Percentiles rank a stretch among this genome's conserved stretches.
phyloP scores from a whole-genome alignment of 2,329 filamentous ascomycete species.

The Berkeleyomyces basicola region DNA sequence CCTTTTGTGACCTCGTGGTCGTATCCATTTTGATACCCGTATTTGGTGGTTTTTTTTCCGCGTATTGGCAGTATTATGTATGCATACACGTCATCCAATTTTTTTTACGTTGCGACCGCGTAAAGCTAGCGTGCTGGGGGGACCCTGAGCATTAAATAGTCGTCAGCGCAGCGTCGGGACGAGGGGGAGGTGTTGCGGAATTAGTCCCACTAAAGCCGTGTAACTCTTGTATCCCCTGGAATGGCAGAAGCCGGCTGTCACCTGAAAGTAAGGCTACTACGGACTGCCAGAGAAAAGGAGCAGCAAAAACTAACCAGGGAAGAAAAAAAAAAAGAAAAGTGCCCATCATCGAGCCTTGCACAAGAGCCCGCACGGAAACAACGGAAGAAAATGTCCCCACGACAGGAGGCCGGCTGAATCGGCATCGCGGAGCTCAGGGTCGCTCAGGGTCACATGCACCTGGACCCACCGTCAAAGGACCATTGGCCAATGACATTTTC shows the following conservation, averaged over 20 bases:
- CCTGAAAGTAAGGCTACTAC: no score
- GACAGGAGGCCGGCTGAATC: not conserved
- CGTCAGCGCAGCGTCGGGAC: no score
- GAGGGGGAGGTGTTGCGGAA: not conserved
- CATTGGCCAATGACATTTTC: not conserved
- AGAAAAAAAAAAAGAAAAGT: not conserved
- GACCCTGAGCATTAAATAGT: no score
- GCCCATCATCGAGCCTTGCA: not conserved
- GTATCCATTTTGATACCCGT: no score
- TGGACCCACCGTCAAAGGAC: not conserved
- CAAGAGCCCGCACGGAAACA: not conserved
- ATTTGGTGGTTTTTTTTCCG: no score
- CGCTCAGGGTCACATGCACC: not conserved
- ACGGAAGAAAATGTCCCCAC: not conserved
- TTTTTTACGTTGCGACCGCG: no score
- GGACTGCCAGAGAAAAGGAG: not conserved
- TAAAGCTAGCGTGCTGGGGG: no score
- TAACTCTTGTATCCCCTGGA: not conserved
- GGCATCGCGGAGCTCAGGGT: not conserved
- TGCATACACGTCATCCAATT: no score
- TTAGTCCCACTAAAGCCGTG: not conserved
- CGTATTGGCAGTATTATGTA: no score
- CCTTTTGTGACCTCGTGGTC: no score
- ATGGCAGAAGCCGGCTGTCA: no score
- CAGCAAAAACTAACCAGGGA: not conserved